These are phyloP conservation scores for Camelina hispida DNA, from an alignment of 345 rosid genomes.

Conservation along the genomic window DNA sequence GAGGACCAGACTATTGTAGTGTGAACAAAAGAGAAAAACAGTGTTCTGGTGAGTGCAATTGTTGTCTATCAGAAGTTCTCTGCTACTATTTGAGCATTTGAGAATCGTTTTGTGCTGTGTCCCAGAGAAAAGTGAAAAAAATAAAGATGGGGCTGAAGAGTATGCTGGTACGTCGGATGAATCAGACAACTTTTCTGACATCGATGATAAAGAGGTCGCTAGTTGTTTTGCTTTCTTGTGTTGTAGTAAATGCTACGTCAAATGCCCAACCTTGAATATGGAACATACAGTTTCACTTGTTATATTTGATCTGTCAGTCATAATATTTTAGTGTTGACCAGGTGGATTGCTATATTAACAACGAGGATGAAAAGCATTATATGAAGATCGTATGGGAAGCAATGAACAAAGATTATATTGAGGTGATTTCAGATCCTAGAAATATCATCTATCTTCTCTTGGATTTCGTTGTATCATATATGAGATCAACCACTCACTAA, in stretches of 20 bases:
- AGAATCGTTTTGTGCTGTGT: conserved; percentile 24
- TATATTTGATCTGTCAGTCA: conserved; percentile 27
- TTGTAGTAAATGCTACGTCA: conserved; percentile 10
- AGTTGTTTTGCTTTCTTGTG: conserved; percentile 25
- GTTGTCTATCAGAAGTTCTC: conserved; percentile 29
- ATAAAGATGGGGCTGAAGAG: conserved; percentile 46
- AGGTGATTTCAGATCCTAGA: conserved; percentile 56
- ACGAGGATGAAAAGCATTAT: conserved; percentile 68
- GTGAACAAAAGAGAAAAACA: conserved; percentile 40
- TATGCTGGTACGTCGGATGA: conserved; percentile 51
- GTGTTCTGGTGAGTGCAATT: conserved; percentile 39
- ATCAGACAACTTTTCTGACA: conserved; percentile 77
- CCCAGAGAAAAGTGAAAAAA: conserved; percentile 40
- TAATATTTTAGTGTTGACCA: conserved; percentile 35
- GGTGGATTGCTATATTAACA: conserved; percentile 83
- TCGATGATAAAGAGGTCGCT: conserved; percentile 80
- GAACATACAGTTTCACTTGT: conserved; percentile 24
- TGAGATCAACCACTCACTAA: conserved; percentile 4
- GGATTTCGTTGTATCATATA: conserved; percentile 12
- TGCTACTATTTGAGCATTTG: conserved; percentile 22
- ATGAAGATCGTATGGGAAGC: conserved; percentile 82
- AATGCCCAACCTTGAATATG: conserved; percentile 11
- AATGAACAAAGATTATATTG: conserved; percentile 79
- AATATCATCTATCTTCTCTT: conserved; percentile 20
- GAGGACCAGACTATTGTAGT: conserved; percentile 39